Percentiles rank a stretch among this genome's conserved stretches.
phyloP scores from a whole-genome alignment of 1,284 basidiomycete species.

The Apiotrichum akiyoshidainum region DNA sequence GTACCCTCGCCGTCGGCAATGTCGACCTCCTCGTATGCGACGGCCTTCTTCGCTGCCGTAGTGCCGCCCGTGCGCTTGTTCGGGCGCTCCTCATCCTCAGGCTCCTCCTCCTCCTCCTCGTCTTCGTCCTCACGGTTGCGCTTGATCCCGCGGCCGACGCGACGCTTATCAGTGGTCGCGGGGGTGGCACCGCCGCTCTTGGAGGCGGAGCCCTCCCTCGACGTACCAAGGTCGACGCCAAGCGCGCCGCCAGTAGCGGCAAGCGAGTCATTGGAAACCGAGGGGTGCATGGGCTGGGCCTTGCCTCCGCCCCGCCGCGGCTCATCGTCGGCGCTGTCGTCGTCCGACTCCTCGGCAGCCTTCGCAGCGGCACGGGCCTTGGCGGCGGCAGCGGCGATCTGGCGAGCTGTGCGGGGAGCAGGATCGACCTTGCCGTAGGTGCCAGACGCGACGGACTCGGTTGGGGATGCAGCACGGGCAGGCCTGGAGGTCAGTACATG shows the following conservation, averaged over 20 bases:
- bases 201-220: constrained; percentile 15
- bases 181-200: constrained; percentile 12
- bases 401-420: constrained; percentile 42
- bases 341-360: constrained; percentile 35
- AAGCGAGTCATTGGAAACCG: constrained; percentile 30
- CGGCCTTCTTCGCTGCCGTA: constrained; percentile 15
- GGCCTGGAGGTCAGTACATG: constrained; percentile 18
- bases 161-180: constrained; percentile 11
- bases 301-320: constrained; percentile 9
- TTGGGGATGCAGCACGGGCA: constrained; percentile 40
- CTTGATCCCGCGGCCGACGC: constrained; percentile 27
- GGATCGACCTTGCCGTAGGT: constrained; percentile 32
- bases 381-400: constrained; percentile 45
- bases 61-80: constrained; percentile 19
- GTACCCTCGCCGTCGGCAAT: constrained; percentile 44
- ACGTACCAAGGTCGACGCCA: constrained; percentile 20
- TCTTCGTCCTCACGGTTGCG: constrained; percentile 34
- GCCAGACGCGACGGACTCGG: constrained; percentile 44
- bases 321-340: constrained; percentile 30
- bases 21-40: constrained; percentile 48
- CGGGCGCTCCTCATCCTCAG: constrained; percentile 26
- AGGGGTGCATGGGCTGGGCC: constrained; percentile 26
- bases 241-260: constrained; percentile 18
- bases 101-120: constrained; percentile 36
- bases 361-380: constrained; percentile 29